Base-by-base conservation (phyloP, 768 basidiomycete species). In the Hypholoma fasciculare region DNA sequence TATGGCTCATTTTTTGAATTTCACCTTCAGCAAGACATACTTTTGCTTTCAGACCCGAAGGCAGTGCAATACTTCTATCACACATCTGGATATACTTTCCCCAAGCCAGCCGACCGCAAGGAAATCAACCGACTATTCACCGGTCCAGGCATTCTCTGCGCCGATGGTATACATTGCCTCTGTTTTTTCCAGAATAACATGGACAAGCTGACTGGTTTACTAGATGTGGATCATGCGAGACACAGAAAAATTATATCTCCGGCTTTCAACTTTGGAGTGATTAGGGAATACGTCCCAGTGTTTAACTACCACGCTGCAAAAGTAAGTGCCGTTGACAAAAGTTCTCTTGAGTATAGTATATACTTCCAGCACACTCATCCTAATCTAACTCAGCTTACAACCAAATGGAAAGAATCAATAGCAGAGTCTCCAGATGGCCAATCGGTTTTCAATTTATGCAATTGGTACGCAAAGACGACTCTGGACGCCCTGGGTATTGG, bases 401-500 rank as follows among this genome's bases (percentile, higher is more conserved):
- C 67, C 40, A 76, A 74, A 64, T 80, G 78, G 77, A 76, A 70
- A 54, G 74, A 76, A 40, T 59, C 72, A 11, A 69, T 78, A 52
- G 58, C 55, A 43, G 64, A 61, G 43, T 69, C 69, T 34, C 54
- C 63, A 17, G 62, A 72, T 36, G 67, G 69, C 20, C 50, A 58
- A 19, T 68, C 61, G 11, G 66, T 75, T 7, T 56, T 78, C 11
- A 69, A 80, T 63, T 60, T 77, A 13, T 67, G 74, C 14, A 55
- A 59, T 16, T 78, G 77, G 76, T 57, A 67, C n/a, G 77, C 80
- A 23, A 77, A 78, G 5, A 78, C 77, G 2, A 77, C 80, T 5
- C 60, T 84, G 54, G 83, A 83, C 68, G 76, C 80, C 14, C 79
- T 85, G 54, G 83, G 80, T 7, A 72, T 76, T 66, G 80, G 82